Percentiles rank a stretch among this genome's conserved stretches.
Evolutionary conservation across 2,329 filamentous ascomycete species (phyloP).

Genomic region (Coniochaeta prunicola): DNA sequence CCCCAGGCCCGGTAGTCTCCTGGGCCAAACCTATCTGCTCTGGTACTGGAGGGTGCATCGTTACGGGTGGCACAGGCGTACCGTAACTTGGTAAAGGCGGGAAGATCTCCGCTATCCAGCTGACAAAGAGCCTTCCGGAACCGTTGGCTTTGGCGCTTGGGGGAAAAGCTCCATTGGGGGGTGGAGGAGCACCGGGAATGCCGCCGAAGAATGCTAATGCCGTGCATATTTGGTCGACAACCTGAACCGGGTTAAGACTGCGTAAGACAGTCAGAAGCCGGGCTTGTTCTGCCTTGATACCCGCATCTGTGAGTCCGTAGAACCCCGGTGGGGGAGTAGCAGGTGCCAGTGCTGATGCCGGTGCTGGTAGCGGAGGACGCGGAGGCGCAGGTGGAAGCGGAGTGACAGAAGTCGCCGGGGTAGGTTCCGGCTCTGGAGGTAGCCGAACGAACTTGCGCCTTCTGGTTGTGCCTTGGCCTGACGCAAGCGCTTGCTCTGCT

Average conservation of each 20-base stretch:
- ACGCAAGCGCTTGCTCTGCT: conserved; percentile 46
- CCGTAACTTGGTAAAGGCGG: conserved; percentile 28
- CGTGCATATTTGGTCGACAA: conserved; percentile 57
- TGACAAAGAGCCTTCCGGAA: conserved; percentile 49
- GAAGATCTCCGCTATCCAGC: conserved; percentile 59
- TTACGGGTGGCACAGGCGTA: conserved; percentile 11
- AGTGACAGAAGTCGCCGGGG: not conserved
- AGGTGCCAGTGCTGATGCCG: no score
- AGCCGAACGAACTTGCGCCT: conserved; percentile 30
- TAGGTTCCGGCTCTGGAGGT: conserved; percentile 13
- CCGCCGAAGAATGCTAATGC: conserved; percentile 58
- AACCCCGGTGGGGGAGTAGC: conserved; percentile 5
- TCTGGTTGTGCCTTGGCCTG: conserved; percentile 44
- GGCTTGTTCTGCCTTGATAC: conserved; percentile 49
- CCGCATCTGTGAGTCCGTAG: conserved; percentile 16
- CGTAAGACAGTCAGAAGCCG: conserved; percentile 50
- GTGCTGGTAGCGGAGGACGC: no score
- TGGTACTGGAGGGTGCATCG: conserved; percentile 9
- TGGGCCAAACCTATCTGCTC: conserved; percentile 1
- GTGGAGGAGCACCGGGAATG: conserved; percentile 46
- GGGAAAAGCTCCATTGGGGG: conserved; percentile 43
- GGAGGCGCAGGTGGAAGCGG: not conserved
- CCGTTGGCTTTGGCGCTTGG: conserved; percentile 50
- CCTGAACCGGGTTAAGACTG: conserved; percentile 44
- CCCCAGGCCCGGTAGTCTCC: not conserved